Conservation (phyloP, 192 early-diverging fungal species). For the Pecoramyces ruminantium region DNA sequence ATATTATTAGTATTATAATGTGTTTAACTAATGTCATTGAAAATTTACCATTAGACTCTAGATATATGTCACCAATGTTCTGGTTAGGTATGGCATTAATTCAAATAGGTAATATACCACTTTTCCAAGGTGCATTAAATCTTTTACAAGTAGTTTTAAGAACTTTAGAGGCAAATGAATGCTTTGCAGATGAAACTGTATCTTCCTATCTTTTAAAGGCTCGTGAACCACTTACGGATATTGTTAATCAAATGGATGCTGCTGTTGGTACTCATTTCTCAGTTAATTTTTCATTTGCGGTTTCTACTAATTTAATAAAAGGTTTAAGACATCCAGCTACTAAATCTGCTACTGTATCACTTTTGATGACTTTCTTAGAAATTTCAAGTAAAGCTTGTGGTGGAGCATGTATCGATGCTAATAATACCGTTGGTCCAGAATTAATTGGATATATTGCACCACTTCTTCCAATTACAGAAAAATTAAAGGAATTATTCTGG, state of each 20-base stretch:
- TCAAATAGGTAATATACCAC: constrained; percentile 65
- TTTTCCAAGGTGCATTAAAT: constrained; percentile 55
- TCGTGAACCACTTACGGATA: constrained; percentile 51
- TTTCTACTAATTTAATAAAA: constrained; percentile 61
- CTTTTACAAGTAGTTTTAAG: constrained; percentile 55
- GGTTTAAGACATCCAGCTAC: constrained; percentile 63
- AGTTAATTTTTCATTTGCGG: constrained; percentile 72
- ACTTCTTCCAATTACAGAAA: constrained; percentile 57
- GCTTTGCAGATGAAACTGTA: constrained; percentile 52
- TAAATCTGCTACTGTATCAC: constrained; percentile 51
- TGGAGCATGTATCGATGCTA: not conserved
- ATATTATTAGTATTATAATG: constrained; percentile 76
- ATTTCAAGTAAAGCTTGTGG: constrained; percentile 38
- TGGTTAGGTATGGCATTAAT: constrained; percentile 80
- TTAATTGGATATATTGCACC: constrained; percentile 66
- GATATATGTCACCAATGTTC: constrained; percentile 70
- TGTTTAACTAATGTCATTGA: constrained; percentile 79
- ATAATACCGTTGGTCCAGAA: constrained; percentile 12
- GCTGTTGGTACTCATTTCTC: constrained; percentile 65
- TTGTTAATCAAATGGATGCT: constrained; percentile 52
- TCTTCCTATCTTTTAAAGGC: constrained; percentile 53
- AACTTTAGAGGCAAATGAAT: constrained; percentile 51
- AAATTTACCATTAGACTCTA: constrained; percentile 61
- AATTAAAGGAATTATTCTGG: constrained; percentile 9
- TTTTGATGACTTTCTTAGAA: constrained; percentile 55